Evolutionary conservation across 2,329 filamentous ascomycete species (phyloP).

Genomic region (Phialophora chinensis): DNA sequence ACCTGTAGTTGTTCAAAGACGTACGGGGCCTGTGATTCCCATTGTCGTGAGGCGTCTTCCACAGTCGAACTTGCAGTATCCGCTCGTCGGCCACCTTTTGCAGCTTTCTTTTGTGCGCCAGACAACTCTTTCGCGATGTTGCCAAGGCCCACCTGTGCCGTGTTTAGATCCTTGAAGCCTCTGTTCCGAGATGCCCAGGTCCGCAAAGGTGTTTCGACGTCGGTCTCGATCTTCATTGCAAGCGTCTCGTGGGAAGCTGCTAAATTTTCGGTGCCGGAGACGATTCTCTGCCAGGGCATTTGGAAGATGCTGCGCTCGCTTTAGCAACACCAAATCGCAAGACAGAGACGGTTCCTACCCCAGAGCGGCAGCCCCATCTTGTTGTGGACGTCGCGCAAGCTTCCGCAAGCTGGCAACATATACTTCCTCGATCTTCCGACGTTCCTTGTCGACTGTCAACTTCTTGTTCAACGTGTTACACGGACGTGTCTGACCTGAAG

Average conservation of each 20-base stretch:
- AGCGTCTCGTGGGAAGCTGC: conserved; percentile 84
- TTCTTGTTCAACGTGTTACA: conserved; percentile 11
- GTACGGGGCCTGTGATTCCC: conserved; percentile 93
- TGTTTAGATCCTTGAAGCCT: conserved; percentile 80
- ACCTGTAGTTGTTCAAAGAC: conserved; percentile 93
- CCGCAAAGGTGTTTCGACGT: conserved; percentile 84
- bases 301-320: conserved; percentile 75
- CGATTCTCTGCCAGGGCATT: conserved; percentile 85
- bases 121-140: conserved; percentile 84
- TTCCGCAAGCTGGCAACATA: conserved; percentile 84
- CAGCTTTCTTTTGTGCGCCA: conserved; percentile 79
- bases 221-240: conserved; percentile 80
- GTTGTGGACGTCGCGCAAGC: conserved; percentile 74
- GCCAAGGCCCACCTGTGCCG: conserved; percentile 80
- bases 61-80: conserved; percentile 75
- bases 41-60: conserved; percentile 80
- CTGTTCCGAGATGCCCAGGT: conserved; percentile 72
- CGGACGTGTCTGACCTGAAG: conserved; percentile 70
- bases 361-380: conserved; percentile 78
- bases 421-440: conserved; percentile 85
- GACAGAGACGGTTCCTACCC: conserved; percentile 67
- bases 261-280: conserved; percentile 77
- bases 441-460: conserved; percentile 68
- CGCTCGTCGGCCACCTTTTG: conserved; percentile 76
- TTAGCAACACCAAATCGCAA: conserved; percentile 4